Base-by-base conservation (phyloP, 1,139 yeast species). In the Taiozyma sp. region DNA sequence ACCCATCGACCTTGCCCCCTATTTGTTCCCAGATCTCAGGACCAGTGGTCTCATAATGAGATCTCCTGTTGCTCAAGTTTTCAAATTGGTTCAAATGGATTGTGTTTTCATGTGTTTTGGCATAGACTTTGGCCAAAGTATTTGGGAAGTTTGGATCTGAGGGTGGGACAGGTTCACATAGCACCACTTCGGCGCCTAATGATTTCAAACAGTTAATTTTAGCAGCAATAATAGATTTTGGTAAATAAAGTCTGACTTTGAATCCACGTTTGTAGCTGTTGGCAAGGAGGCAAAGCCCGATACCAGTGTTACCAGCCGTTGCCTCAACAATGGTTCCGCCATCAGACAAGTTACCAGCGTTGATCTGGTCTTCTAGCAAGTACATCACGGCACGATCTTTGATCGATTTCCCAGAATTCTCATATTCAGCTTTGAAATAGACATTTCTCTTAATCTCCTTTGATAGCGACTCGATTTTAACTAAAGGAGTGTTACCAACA, bases 331-430 rank as follows among this genome's bases (percentile, higher is more conserved):
- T 50, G 8, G 61, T 60, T 0, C 62, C 62, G 6, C 92, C 96
- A 1, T 87, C 79, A 47, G 70, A 63, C 47, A 86, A 70, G 53
- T 76, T 70, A 1, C 95, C 93, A 55, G 74, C 75, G 34, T 66
- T 62, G 62, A 88, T 91, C 16, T 96, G 96, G 59, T 84, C 89
- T 60, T 83, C 75, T 47, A 89, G 71, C 44, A 89, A 77, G 60
- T 71, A 87, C 41, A 84, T 72, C 0, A 96, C 96, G 2, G 96
- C 96, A 51, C 96, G 75, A 65, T 88, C 96, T 65, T 88, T 88
- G 57, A 89, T 89, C 2, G 92, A 84, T 2, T 93, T 93, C 23
- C 96, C 96, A 2, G 96, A 96, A 67, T 89, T 88, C 84, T 83
- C 79, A 70, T 80, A 86, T 69, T 88, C 96, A 16, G 92, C 95